Base-by-base conservation (phyloP, 2,329 filamentous ascomycete species). In the Camptophora hylomeconis region DNA sequence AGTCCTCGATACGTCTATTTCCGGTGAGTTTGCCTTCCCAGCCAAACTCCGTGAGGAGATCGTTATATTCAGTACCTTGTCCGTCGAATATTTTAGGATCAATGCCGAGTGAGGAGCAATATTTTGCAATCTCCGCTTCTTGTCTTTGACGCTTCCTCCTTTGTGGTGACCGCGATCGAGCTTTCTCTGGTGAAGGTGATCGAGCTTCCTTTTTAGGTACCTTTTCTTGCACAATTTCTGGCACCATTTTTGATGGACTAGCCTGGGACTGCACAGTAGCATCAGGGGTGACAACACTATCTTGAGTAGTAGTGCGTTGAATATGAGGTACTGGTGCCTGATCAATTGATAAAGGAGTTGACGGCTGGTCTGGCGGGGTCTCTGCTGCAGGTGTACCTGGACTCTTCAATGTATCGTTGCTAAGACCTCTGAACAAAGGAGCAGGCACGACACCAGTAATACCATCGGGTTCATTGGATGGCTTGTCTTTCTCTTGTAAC, bases 381-480 rank as follows among this genome's bases (percentile, higher is more conserved):
- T 56, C 46, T 23, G 31, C 51, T 21, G 53, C 44, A 12, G 52
- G 36, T 4, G 44, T 44, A 19, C 47, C 46, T n/a, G 47, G 41
- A 11, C 44, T 46, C 24, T 43, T 52, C 12, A 48, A 41, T 20
- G 49, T 47, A 30, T 66, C 63, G 24, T 46, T 53, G 30, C 50
- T 56, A 25, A 49, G 41, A 7, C 52, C 52, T 32, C 57, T 54
- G 23, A 59, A 44, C 10, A 63, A 56, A 7, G 86, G 84, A 3
- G 84, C 80, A 14, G 81, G 81, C 13, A 94, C 79, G 20, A 94
- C 86, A 20, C 77, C 72, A 8, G 78, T 92, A 40, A 94, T 92
- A 2, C 86, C 87, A 57, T 94, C 86, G 5, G 83, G 80, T 4
- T 79, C 83, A 14, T 78, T 70, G 3, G 56, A 57, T n/a, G 55